Conservation (phyloP, 306 rosid genomes). For the Cyamopsis tetragonoloba region DNA sequence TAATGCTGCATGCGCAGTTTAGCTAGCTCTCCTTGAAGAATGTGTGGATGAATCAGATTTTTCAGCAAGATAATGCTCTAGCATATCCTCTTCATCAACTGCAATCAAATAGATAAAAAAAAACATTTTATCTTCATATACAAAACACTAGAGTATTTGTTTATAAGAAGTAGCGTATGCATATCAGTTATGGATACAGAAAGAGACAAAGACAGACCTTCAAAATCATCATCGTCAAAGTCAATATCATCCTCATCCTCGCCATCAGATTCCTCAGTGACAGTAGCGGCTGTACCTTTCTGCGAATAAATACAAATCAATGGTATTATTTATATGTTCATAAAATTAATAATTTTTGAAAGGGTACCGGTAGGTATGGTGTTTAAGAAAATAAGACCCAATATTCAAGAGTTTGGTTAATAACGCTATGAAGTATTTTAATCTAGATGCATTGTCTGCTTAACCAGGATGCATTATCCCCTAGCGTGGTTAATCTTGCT, state of each 20-base stretch:
- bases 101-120: conserved; percentile 28
- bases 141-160: neutral
- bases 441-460: neutral
- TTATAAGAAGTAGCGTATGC: neutral
- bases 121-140: neutral
- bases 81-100: conserved; percentile 99
- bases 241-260: conserved; percentile 85
- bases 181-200: neutral
- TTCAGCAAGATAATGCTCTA: conserved; percentile 94
- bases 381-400: neutral
- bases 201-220: conserved; percentile 50
- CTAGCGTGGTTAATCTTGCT: neutral
- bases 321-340: neutral
- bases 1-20: conserved; percentile 22
- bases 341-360: conserved; percentile 4
- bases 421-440: neutral
- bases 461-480: neutral
- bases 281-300: conserved; percentile 65
- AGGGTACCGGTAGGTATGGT: neutral
- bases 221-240: conserved; percentile 89
- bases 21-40: conserved; percentile 54
- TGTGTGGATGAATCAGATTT: conserved; percentile 68
- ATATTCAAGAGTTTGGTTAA: conserved; percentile 4
- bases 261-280: conserved; percentile 60
- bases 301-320: conserved; percentile 24